Evolutionary conservation across 306 rosid genomes (phyloP).

Genomic region (Cicer bijugum): DNA sequence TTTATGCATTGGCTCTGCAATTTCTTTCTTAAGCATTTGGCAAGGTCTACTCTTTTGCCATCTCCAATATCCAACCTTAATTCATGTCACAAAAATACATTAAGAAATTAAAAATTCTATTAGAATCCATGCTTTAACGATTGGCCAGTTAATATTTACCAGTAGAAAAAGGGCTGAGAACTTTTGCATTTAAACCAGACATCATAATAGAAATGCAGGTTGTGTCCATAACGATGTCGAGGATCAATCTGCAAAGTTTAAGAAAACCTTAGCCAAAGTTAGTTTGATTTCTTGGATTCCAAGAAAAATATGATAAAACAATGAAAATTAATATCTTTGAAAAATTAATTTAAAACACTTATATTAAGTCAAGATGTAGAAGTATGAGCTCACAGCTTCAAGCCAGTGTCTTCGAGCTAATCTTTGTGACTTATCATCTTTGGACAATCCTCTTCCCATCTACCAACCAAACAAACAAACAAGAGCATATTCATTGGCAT

Average conservation of each 20-base stretch:
- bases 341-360: slow-evolving; percentile 7
- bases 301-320: slow-evolving; percentile 26
- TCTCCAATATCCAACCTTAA: slow-evolving; percentile 90
- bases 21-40: slow-evolving; percentile 54
- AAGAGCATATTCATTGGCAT: background rate
- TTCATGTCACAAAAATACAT: slow-evolving; percentile 39
- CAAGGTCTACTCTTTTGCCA: slow-evolving; percentile 64
- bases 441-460: slow-evolving; percentile 84
- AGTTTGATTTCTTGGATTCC: slow-evolving; percentile 28
- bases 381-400: slow-evolving; percentile 72
- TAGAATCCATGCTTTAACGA: background rate
- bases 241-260: slow-evolving; percentile 74
- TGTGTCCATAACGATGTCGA: slow-evolving; percentile 93
- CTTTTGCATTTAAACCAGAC: slow-evolving; percentile 71
- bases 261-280: slow-evolving; percentile 2
- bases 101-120: slow-evolving; percentile 15
- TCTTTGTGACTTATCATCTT: slow-evolving; percentile 72
- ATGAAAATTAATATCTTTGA: background rate
- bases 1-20: slow-evolving; percentile 67
- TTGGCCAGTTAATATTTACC: slow-evolving; percentile 50
- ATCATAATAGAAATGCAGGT: slow-evolving; percentile 74
- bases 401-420: slow-evolving; percentile 88
- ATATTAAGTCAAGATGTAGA: slow-evolving; percentile 21
- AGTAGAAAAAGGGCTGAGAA: slow-evolving; percentile 81
- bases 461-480: slow-evolving; percentile 45